Conservation (phyloP, 2,329 filamentous ascomycete species). For the Hawksworthiomyces lignivorus region DNA sequence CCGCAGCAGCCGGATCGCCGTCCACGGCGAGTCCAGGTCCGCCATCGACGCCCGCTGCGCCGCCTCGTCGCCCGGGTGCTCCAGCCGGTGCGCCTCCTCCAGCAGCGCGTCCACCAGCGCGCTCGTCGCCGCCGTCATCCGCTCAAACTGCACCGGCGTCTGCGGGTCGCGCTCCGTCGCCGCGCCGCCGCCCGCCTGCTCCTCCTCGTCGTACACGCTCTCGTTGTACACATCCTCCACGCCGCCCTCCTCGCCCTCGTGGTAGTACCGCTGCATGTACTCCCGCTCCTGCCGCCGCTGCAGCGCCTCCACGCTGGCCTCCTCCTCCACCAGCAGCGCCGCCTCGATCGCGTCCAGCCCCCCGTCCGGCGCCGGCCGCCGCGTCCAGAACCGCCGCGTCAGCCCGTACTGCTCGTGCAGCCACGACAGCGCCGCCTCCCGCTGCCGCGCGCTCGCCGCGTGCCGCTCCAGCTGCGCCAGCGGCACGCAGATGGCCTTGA, state of each 20-base stretch:
- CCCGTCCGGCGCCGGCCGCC: constrained; percentile 3
- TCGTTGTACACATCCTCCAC: too few relatives aligned
- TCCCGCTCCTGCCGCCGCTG: constrained; percentile 8
- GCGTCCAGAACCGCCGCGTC: constrained; percentile 11
- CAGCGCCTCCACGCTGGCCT: neutral
- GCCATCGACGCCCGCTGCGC: constrained; percentile 13
- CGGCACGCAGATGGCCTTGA: constrained; percentile 12
- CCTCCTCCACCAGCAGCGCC: constrained; percentile 11
- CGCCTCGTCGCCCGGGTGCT: constrained; percentile 15
- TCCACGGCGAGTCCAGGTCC: constrained; percentile 24
- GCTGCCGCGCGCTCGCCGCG: neutral
- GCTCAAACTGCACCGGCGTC: constrained; percentile 8
- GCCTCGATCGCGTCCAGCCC: constrained; percentile 6
- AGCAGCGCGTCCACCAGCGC: constrained; percentile 24
- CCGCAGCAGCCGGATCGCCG: constrained; percentile 24
- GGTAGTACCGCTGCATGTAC: too few relatives aligned
- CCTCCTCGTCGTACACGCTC: too few relatives aligned
- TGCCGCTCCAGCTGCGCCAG: constrained; percentile 1
- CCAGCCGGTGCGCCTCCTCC: constrained; percentile 19
- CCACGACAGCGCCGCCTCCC: constrained; percentile 10
- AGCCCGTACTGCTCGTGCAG: constrained; percentile 12
- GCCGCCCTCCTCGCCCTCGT: too few relatives aligned
- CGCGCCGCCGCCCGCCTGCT: too few relatives aligned
- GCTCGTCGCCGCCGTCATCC: constrained; percentile 18
- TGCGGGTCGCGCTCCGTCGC: constrained; percentile 30